Base-by-base conservation (phyloP, 2,329 filamentous ascomycete species). In the Tolypocladium nubicola region DNA sequence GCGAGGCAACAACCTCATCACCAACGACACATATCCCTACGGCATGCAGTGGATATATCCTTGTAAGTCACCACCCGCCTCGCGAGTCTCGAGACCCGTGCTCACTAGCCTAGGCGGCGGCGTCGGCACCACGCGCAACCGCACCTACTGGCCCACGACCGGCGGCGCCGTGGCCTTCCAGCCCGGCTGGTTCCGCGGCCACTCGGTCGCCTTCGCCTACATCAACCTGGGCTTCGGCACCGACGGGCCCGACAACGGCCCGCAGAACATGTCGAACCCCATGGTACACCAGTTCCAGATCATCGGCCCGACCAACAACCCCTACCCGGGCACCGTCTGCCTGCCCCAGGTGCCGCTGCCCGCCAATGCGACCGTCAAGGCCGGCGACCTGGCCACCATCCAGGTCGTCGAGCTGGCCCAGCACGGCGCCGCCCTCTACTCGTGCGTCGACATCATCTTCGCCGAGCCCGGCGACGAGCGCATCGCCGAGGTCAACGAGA, bases 41-140 rank as follows among this genome's bases (percentile, higher is more conserved):
- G 92, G 91, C 74, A 93, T 94, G 89, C 88, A 96, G 76, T 97
- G 91, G 91, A 85, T 86, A 70, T 96, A 96, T 77, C 91, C 92
- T 72, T 97, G 91, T 96, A 78, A 75, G 89, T 56, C 6, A 8
- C 47, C 47, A 11, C 37, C 30, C 30, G 19, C 19, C 47, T 37
- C 21, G 30, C 33, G n/a, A 33, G 30, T 21, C 37, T 23, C 26
- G 26, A 13, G 2, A 9, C 23, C 26, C 56, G 8, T 23, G 35
- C 35, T 39, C 35, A 41, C n/a, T 9, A 37, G 19, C 13, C 13
- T 66, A 97, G 93, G 93, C 70, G 94, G 94, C 58, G 94, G 94
- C 60, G 85, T 93, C 76, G 77, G 79, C 52, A 81, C 83, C 41
- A 88, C 89, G 0, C 79, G 74, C 50, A 97, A 99, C 75, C 85